A percentile compares a stretch with the other conserved stretches of the same genome.
Conservation (phyloP, 257 asterid genomes). For the Salvia rosmarinus region DNA sequence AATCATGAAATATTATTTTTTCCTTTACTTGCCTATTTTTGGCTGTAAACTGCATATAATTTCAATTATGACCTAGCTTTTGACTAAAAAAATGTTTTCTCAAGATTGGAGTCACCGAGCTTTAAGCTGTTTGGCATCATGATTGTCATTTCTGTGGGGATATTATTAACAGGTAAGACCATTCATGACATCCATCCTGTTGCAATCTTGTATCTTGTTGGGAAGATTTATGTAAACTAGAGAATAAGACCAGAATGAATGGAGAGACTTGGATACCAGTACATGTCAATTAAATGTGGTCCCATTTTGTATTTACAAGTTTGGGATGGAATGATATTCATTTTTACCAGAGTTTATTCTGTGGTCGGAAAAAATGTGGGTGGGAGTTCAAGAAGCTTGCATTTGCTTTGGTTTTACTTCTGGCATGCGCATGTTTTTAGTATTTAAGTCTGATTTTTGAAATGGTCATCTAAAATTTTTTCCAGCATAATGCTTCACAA, state of each 20-base stretch:
- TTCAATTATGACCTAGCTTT: constrained; percentile 29
- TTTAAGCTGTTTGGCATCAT: constrained; percentile 87
- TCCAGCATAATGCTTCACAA: constrained; percentile 11
- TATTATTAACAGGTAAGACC: constrained; percentile 82
- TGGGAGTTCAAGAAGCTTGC: constrained; percentile 9
- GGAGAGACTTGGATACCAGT: constrained; percentile 1
- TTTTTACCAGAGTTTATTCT: neutral
- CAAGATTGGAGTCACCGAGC: constrained; percentile 98
- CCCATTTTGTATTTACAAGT: neutral
- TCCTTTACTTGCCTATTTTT: neutral
- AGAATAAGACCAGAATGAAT: constrained; percentile 12
- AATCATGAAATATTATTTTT: neutral
- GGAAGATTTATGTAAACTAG: neutral
- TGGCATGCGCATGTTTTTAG: constrained; percentile 26
- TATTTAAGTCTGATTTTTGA: neutral
- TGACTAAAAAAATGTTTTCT: constrained; percentile 38
- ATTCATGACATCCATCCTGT: constrained; percentile 11
- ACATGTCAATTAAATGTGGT: constrained; percentile 16
- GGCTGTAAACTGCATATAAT: constrained; percentile 3
- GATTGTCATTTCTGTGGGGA: constrained; percentile 71
- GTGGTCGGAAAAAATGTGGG: neutral
- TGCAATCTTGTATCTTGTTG: constrained; percentile 25
- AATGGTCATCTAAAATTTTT: neutral
- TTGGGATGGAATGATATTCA: neutral
- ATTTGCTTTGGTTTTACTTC: constrained; percentile 12